Conservation (phyloP, 2,329 filamentous ascomycete genomes). For the Penicillium sp. region DNA sequence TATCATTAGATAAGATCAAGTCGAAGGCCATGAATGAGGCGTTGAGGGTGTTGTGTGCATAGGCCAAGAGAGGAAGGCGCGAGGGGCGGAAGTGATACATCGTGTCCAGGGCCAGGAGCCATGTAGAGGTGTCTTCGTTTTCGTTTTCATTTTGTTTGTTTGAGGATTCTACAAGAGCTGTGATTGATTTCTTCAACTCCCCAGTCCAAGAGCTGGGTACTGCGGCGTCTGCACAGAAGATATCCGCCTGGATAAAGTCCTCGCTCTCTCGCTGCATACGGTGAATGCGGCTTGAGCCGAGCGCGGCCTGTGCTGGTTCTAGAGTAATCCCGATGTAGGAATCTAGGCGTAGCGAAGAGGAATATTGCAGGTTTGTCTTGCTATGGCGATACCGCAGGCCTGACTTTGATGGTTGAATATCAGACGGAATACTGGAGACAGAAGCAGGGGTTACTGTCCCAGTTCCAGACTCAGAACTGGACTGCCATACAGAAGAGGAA, state of each 20-base stretch:
- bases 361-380: neutral
- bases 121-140: slow-evolving; percentile 33
- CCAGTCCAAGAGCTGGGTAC: slow-evolving; percentile 45
- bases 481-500: slow-evolving; percentile 1
- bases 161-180: neutral
- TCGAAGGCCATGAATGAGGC: slow-evolving; percentile 58
- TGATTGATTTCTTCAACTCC: slow-evolving; percentile 23
- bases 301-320: slow-evolving; percentile 46
- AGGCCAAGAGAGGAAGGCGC: slow-evolving; percentile 46
- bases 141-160: neutral
- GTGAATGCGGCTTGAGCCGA: slow-evolving; percentile 26
- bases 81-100: slow-evolving; percentile 59
- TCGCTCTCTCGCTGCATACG: slow-evolving; percentile 1
- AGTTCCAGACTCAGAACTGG: neutral
- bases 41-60: slow-evolving; percentile 42
- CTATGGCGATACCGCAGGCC: neutral
- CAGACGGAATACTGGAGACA: neutral
- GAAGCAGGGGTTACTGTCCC: neutral
- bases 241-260: slow-evolving; percentile 1
- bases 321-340: slow-evolving; percentile 48
- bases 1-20: slow-evolving; percentile 41
- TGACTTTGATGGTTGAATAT: neutral
- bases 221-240: slow-evolving; percentile 54
- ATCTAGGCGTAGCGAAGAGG: neutral
- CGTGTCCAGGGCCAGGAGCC: slow-evolving; percentile 57